Percentiles rank a stretch among this genome's conserved stretches.
phyloP scores from a whole-genome alignment of 495 filamentous ascomycete genomes.

The Hyaloscypha variabilis region DNA sequence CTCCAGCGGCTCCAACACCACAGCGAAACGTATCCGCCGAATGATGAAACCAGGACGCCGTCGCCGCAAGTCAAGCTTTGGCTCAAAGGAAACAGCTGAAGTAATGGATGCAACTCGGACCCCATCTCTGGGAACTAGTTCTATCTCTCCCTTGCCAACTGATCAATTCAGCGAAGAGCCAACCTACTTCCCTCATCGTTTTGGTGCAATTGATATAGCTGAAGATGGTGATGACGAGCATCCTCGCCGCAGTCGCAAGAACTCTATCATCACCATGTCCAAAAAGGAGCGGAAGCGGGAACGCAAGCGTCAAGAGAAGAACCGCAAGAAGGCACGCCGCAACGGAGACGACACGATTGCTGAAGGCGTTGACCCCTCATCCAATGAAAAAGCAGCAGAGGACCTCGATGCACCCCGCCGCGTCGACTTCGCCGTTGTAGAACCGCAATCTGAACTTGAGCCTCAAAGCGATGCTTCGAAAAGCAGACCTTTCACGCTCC shows the following conservation, averaged over 20 bases:
- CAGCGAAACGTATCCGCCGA: constrained; percentile 65
- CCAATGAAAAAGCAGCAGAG: constrained; percentile 26
- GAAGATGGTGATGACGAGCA: constrained; percentile 32
- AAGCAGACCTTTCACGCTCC: constrained; percentile 48
- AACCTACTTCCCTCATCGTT: constrained; percentile 11
- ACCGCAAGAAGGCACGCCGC: constrained; percentile 37
- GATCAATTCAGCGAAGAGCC: constrained; percentile 21
- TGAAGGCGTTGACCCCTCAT: constrained; percentile 18
- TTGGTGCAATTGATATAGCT: constrained; percentile 25
- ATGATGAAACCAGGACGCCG: constrained; percentile 60
- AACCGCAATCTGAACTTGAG: constrained; percentile 23
- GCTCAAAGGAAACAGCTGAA: constrained; percentile 58
- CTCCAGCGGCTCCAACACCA: constrained; percentile 64
- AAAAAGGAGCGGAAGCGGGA: constrained; percentile 37
- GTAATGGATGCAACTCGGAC: constrained; percentile 15
- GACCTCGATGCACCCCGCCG: constrained; percentile 29
- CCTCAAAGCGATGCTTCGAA: constrained; percentile 30
- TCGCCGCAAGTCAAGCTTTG: constrained; percentile 68
- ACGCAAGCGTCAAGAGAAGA: constrained; percentile 39
- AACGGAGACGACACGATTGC: constrained; percentile 25
- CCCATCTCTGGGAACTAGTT: constrained; percentile 21
- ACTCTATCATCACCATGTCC: constrained; percentile 17
- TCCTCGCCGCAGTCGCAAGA: constrained; percentile 24
- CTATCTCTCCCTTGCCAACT: constrained; percentile 14
- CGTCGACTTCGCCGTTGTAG: constrained; percentile 40